A percentile compares a stretch with the other conserved stretches of the same genome.
Conservation (phyloP, 805 yeast species). For the Ogataea methanolica region DNA sequence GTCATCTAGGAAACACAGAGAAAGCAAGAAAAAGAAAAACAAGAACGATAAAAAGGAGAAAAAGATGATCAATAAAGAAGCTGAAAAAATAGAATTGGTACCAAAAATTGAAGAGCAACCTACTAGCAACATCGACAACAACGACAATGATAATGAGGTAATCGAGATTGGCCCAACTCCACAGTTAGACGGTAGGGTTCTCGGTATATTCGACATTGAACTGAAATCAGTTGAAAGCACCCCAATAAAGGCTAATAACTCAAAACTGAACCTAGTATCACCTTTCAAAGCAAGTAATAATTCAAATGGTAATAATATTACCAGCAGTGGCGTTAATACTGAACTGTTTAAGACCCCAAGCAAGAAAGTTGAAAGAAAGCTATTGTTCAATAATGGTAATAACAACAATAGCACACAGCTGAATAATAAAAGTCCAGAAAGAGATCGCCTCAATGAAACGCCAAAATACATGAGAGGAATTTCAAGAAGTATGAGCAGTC, state of each 20-base stretch:
- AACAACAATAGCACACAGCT: conserved; percentile 11
- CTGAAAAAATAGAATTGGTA: not conserved
- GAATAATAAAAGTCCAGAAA: not conserved
- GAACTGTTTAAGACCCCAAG: conserved; percentile 28
- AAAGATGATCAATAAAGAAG: not conserved
- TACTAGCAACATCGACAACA: conserved; percentile 2
- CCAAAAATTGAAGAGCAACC: not conserved
- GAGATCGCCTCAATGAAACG: conserved; percentile 14
- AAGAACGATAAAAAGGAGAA: conserved; percentile 1
- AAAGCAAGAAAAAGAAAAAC: not conserved
- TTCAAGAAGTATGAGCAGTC: conserved; percentile 4
- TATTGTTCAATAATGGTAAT: conserved; percentile 7
- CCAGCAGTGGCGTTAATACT: not conserved
- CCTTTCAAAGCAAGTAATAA: not conserved
- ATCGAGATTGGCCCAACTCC: conserved; percentile 80
- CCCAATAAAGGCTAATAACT: conserved; percentile 10
- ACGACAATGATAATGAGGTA: conserved; percentile 6
- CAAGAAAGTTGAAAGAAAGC: conserved; percentile 19
- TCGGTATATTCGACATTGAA: conserved; percentile 63
- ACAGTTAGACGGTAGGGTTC: conserved; percentile 70
- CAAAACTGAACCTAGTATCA: not conserved
- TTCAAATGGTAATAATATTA: not conserved
- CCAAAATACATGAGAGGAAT: conserved; percentile 19
- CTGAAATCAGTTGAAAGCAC: conserved; percentile 9
- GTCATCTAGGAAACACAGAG: not conserved